phyloP scores from a whole-genome alignment of 2,329 filamentous ascomycete genomes.

The Penicillium rolfsii region DNA sequence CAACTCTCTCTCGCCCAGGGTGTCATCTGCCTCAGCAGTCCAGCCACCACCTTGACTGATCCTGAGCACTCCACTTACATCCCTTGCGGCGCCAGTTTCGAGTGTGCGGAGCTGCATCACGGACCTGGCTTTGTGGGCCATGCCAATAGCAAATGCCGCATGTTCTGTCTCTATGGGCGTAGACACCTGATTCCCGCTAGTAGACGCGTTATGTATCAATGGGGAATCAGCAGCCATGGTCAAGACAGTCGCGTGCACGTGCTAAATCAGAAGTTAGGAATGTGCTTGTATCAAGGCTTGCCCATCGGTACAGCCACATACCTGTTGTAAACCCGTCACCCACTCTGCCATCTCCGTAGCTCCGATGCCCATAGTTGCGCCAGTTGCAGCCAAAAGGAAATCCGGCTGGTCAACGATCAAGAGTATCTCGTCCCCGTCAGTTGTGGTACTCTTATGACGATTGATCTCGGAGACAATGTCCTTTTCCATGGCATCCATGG shows the following conservation, averaged over 20 bases:
- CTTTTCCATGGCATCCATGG: constrained; percentile 41
- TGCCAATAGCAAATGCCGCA: constrained; percentile 68
- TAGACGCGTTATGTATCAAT: constrained; percentile 58
- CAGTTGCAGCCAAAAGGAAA: constrained; percentile 63
- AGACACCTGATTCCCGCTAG: constrained; percentile 48
- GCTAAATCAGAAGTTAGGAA: constrained; percentile 46
- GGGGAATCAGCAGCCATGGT: constrained; percentile 74
- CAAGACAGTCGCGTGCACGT: constrained; percentile 67
- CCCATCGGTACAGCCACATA: constrained; percentile 46
- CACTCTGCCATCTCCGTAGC: constrained; percentile 56
- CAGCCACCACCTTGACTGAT: constrained; percentile 64
- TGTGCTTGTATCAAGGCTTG: neutral
- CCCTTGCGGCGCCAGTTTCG: constrained; percentile 84
- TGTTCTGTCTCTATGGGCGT: constrained; percentile 72
- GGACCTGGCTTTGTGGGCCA: constrained; percentile 74
- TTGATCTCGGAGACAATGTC: constrained; percentile 40
- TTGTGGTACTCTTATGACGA: constrained; percentile 31
- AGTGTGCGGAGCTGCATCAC: constrained; percentile 74
- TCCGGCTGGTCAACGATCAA: constrained; percentile 70
- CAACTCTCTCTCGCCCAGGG: constrained; percentile 66
- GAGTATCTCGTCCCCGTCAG: constrained; percentile 48
- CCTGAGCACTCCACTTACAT: constrained; percentile 86
- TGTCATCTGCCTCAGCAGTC: constrained; percentile 34
- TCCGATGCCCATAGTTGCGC: constrained; percentile 48
- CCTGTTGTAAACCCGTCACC: constrained; percentile 65